phyloP scores from a whole-genome alignment of 2,329 filamentous ascomycete genomes.

The Alternaria sp. region DNA sequence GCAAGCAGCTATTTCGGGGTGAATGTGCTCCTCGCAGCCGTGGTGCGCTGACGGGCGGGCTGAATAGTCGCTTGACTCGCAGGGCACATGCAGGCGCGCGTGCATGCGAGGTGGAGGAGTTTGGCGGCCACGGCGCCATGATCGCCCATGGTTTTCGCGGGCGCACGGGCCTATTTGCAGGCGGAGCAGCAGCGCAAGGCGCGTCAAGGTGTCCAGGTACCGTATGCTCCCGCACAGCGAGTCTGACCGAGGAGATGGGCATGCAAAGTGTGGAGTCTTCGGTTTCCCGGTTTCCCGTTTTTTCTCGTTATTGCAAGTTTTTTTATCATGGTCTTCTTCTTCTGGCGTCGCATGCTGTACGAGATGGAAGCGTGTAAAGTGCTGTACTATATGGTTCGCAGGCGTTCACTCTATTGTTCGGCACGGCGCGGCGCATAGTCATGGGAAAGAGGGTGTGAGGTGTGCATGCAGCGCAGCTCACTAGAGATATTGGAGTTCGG shows the following conservation, averaged over 20 bases:
- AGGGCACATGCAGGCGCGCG: background rate
- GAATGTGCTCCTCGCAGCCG: conserved; percentile 49
- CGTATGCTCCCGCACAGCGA: background rate
- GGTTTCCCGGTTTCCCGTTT: background rate
- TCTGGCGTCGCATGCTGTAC: background rate
- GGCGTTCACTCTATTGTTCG: background rate
- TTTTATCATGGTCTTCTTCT: background rate
- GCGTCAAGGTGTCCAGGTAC: background rate
- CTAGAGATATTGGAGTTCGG: background rate
- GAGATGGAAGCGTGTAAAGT: background rate
- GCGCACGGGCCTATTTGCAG: background rate
- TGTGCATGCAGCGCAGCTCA: background rate
- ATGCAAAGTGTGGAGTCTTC: background rate
- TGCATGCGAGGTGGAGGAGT: background rate
- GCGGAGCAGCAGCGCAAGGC: background rate
- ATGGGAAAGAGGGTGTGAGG: background rate
- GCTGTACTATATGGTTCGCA: conserved; percentile 1
- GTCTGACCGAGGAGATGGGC: background rate
- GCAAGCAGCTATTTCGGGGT: conserved; percentile 50
- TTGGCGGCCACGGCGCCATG: background rate
- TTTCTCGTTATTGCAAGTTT: background rate
- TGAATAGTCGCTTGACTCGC: conserved; percentile 15
- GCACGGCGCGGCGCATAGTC: background rate
- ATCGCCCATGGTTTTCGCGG: background rate
- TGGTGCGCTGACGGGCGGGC: conserved; percentile 35